phyloP scores from a whole-genome alignment of 495 filamentous ascomycete species.

The Daldinia loculata region DNA sequence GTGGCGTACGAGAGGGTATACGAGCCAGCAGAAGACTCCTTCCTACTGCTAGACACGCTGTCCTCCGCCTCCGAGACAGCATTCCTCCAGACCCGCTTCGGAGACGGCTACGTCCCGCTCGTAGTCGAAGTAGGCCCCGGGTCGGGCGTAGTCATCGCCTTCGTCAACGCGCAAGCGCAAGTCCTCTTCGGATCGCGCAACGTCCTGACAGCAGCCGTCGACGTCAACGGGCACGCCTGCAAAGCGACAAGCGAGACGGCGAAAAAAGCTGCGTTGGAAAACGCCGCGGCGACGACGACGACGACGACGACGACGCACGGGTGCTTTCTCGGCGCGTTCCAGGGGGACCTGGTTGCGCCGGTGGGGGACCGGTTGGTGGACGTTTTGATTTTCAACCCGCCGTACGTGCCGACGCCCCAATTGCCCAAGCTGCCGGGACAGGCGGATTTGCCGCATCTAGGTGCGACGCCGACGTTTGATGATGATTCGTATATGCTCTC shows the following conservation, averaged over 20 bases:
- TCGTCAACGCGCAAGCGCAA: conserved; percentile 77
- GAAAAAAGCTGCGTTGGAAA: conserved; percentile 55
- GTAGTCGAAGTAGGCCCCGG: conserved; percentile 90
- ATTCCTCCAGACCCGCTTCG: conserved; percentile 75
- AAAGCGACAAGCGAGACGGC: conserved; percentile 71
- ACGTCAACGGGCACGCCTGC: conserved; percentile 86
- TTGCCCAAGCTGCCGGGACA: conserved; percentile 60
- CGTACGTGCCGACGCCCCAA: conserved; percentile 88
- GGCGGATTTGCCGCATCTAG: conserved; percentile 17
- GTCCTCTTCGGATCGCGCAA: conserved; percentile 76
- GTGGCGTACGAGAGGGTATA: conserved; percentile 87
- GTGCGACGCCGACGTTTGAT: conserved; percentile 59
- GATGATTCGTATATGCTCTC: conserved; percentile 82
- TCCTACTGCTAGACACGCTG: conserved; percentile 90
- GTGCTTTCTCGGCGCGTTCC: conserved; percentile 67
- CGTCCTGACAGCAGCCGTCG: conserved; percentile 75
- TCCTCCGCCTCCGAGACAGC: conserved; percentile 73
- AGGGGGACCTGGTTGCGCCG: conserved; percentile 69
- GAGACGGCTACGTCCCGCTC: conserved; percentile 59
- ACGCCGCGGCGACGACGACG: conserved; percentile 23
- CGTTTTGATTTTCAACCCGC: conserved; percentile 93
- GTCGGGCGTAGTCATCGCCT: conserved; percentile 89
- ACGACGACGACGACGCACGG: conserved; percentile 22
- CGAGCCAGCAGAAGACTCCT: conserved; percentile 94
- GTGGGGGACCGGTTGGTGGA: conserved; percentile 70